Conservation (phyloP, 2,329 filamentous ascomycete species). For the Ampelomyces quisqualis region DNA sequence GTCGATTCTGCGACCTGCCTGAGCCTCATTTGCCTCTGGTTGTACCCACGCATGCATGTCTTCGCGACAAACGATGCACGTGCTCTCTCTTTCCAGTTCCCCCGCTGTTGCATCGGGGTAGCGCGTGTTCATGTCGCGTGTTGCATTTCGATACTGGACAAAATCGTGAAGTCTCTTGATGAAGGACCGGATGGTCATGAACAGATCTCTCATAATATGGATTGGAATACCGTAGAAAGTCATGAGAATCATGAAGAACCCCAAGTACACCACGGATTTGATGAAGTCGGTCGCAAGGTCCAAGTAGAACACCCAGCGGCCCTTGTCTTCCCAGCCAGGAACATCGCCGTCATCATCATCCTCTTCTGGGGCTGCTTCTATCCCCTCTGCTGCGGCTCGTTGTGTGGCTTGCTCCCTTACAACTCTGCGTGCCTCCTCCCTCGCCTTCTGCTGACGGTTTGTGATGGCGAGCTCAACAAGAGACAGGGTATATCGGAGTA, state of each 20-base stretch:
- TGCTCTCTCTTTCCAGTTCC: slow-evolving; percentile 82
- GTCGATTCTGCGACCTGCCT: slow-evolving; percentile 56
- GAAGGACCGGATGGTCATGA: slow-evolving; percentile 91
- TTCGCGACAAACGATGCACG: slow-evolving; percentile 96
- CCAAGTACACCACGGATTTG: slow-evolving; percentile 83
- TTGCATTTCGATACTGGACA: slow-evolving; percentile 84
- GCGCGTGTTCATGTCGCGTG: slow-evolving; percentile 85
- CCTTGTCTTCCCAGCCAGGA: slow-evolving; percentile 94
- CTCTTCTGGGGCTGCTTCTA: slow-evolving; percentile 40
- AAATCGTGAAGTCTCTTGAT: slow-evolving; percentile 86
- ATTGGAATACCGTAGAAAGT: slow-evolving; percentile 94
- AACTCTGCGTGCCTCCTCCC: slow-evolving; percentile 48
- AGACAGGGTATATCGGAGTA: slow-evolving; percentile 74
- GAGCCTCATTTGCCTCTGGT: slow-evolving; percentile 45
- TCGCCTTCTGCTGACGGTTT: slow-evolving; percentile 69
- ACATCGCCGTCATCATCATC: slow-evolving; percentile 93
- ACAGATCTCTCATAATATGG: slow-evolving; percentile 93
- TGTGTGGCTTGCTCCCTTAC: slow-evolving; percentile 69
- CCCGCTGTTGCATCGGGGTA: slow-evolving; percentile 89
- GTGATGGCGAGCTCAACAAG: slow-evolving; percentile 75
- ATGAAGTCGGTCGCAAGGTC: slow-evolving; percentile 87
- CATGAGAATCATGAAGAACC: slow-evolving; percentile 91
- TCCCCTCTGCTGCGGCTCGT: slow-evolving; percentile 44
- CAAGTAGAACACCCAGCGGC: slow-evolving; percentile 84
- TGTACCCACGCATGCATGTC: slow-evolving; percentile 83